Conservation (phyloP, 306 rosid species). For the Prunus persica region DNA sequence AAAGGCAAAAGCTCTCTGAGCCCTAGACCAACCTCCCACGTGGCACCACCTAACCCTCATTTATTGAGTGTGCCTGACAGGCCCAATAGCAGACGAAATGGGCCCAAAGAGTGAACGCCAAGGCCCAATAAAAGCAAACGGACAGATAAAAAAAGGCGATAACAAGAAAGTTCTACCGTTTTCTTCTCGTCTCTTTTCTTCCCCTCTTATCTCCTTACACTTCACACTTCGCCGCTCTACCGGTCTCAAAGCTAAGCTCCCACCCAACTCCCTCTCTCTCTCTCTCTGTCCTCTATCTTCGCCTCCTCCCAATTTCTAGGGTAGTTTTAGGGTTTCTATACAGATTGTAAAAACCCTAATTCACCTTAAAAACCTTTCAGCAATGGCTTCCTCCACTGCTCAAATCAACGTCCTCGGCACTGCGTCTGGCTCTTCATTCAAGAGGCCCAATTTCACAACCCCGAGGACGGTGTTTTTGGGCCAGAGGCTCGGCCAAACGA, state of each 20-base stretch:
- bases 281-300: not conserved
- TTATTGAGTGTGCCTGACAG: too few species aligned
- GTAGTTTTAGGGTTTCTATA: conserved; percentile 7
- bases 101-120: too few species aligned
- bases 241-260: too few species aligned
- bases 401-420: conserved; percentile 5
- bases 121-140: too few species aligned
- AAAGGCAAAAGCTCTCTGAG: too few species aligned
- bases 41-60: not conserved
- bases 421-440: not conserved
- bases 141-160: too few species aligned
- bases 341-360: not conserved
- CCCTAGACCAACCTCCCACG: not conserved
- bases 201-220: not conserved
- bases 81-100: too few species aligned
- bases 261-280: not conserved
- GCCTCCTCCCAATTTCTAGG: not conserved
- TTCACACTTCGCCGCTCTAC: too few species aligned
- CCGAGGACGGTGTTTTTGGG: conserved; percentile 3
- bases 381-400: conserved; percentile 7
- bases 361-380: not conserved
- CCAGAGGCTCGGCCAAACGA: not conserved
- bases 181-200: not conserved
- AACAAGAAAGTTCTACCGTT: too few species aligned
- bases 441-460: conserved; percentile 9